Conservation (phyloP, 2,329 filamentous ascomycete species). For the Plectosphaerella cucumerina region DNA sequence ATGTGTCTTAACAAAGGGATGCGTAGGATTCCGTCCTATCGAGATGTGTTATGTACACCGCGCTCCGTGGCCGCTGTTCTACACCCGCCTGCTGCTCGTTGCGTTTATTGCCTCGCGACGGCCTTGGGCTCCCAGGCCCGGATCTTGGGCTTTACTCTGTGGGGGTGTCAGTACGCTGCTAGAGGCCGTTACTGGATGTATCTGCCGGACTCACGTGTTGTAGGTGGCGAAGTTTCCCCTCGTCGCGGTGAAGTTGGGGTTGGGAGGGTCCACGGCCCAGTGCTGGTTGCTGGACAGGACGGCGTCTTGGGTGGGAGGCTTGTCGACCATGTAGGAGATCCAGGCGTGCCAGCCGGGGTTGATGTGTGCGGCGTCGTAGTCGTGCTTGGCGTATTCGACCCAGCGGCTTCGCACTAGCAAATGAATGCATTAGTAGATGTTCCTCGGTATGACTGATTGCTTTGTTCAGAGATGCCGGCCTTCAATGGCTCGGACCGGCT, state of each 20-base stretch:
- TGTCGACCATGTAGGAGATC: conserved; percentile 92
- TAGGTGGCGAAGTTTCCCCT: conserved; percentile 87
- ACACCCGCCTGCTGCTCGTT: conserved; percentile 3
- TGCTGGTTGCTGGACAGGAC: conserved; percentile 62
- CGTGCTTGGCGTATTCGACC: conserved; percentile 92
- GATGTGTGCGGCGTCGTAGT: conserved; percentile 78
- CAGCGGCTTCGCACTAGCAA: conserved; percentile 82
- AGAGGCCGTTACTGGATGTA: too few species aligned
- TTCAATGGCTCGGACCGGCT: conserved; percentile 3
- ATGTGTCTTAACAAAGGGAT: background rate
- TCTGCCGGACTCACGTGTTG: conserved; percentile 69
- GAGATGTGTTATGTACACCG: conserved; percentile 2
- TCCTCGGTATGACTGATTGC: background rate
- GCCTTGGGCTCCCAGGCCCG: conserved; percentile 44
- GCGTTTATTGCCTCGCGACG: conserved; percentile 15
- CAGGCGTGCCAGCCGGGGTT: conserved; percentile 98
- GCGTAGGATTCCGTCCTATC: background rate
- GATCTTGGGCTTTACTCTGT: conserved; percentile 51
- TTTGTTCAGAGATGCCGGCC: background rate
- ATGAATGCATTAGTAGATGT: background rate
- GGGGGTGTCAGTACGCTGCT: background rate
- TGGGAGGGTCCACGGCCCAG: conserved; percentile 72
- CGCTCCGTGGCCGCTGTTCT: background rate
- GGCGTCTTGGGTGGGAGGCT: conserved; percentile 73
- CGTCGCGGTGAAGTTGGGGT: conserved; percentile 70